These are phyloP conservation scores for Lactarius quietus DNA, from an alignment of 768 basidiomycete genomes.

Conservation along the genomic window DNA sequence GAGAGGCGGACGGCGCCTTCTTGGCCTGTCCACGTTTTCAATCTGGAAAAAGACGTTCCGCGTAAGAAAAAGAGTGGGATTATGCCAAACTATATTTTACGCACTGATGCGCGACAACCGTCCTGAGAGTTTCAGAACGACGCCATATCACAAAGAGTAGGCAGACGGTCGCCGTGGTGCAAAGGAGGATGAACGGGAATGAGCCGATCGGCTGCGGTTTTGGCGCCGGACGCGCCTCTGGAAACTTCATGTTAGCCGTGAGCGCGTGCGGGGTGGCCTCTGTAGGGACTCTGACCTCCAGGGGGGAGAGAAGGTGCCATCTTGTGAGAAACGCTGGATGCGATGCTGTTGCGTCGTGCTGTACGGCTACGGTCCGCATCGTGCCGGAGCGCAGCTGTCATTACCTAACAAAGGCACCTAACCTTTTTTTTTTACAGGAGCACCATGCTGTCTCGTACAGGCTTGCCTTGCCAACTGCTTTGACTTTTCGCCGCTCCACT, in stretches of 20 bases:
- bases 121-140: constrained; percentile 48
- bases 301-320: constrained; percentile 17
- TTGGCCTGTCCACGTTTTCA: constrained; percentile 50
- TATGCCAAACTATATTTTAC: constrained; percentile 23
- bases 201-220: constrained; percentile 64
- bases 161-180: constrained; percentile 54
- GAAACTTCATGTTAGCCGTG: constrained; percentile 7
- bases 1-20: constrained; percentile 62
- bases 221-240: constrained; percentile 42
- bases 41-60: constrained; percentile 34
- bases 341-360: not conserved
- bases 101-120: constrained; percentile 57
- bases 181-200: constrained; percentile 47
- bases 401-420: no score
- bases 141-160: constrained; percentile 60
- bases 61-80: not conserved
- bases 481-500: no score
- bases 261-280: not conserved
- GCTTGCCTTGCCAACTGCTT: no score
- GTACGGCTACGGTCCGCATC: not conserved
- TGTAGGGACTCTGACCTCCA: constrained; percentile 11
- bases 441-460: no score
- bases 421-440: no score
- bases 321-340: not conserved
- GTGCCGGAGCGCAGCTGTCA: not conserved